Percentiles rank a stretch among this genome's conserved stretches.
Evolutionary conservation across 805 yeast genomes (phyloP).

Genomic region (Yarrowia porcina): DNA sequence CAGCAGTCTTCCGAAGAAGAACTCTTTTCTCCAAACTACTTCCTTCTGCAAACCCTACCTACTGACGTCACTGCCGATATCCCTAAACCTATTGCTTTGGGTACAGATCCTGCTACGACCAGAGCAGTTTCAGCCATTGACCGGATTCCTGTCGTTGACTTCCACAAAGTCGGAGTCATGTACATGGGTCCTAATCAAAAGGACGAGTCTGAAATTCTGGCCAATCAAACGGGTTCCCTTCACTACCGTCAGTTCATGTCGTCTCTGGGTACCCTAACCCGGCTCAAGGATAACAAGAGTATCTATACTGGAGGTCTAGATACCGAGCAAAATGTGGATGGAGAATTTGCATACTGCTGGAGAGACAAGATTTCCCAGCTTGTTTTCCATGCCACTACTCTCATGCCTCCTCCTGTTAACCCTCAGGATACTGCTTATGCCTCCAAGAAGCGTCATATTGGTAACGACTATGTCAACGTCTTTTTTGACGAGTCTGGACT

Average conservation of each 20-base stretch:
- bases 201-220: conserved; percentile 59
- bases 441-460: conserved; percentile 77
- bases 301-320: conserved; percentile 79
- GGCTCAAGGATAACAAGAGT: conserved; percentile 51
- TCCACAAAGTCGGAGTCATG: conserved; percentile 73
- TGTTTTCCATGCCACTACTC: conserved; percentile 73
- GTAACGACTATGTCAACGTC: conserved; percentile 77
- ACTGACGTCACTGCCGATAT: conserved; percentile 38
- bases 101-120: conserved; percentile 46
- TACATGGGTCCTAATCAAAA: conserved; percentile 69
- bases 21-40: conserved; percentile 45
- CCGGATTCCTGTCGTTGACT: conserved; percentile 71
- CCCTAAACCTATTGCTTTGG: conserved; percentile 49
- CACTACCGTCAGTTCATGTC: conserved; percentile 59
- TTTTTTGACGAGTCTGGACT: conserved; percentile 73
- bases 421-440: conserved; percentile 46
- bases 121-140: conserved; percentile 65
- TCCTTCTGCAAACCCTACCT: conserved; percentile 51
- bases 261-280: conserved; percentile 58
- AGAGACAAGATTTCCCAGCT: conserved; percentile 66
- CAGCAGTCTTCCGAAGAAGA: conserved; percentile 25
- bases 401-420: conserved; percentile 58
- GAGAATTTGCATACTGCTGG: conserved; percentile 72
- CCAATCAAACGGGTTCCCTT: conserved; percentile 61
- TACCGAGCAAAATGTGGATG: conserved; percentile 64